Conservation (phyloP, 805 yeast genomes). For the Hanseniaspora guilliermondii region DNA sequence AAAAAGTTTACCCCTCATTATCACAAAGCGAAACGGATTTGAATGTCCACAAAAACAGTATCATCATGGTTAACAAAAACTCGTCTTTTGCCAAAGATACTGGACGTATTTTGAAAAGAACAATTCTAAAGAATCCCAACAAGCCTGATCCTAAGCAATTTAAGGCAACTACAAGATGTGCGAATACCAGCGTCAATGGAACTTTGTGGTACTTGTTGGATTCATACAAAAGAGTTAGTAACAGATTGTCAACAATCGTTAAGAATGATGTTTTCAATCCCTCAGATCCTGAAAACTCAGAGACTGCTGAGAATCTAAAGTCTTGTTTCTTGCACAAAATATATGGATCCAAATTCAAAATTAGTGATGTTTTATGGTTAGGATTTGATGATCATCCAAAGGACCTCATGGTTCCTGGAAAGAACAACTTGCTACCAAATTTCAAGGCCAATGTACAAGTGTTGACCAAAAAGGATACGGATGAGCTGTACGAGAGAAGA, state of each 20-base stretch:
- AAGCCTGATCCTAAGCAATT: not conserved
- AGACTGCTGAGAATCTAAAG: not conserved
- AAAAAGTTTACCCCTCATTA: slow-evolving; percentile 47
- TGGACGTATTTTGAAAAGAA: not conserved
- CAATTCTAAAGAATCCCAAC: not conserved
- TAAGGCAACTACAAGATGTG: not conserved
- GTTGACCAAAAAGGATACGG: not conserved
- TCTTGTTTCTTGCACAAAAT: not conserved
- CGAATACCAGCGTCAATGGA: not conserved
- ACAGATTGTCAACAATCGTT: not conserved
- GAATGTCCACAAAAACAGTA: slow-evolving; percentile 59
- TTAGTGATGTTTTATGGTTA: slow-evolving; percentile 4
- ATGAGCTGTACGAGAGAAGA: not conserved
- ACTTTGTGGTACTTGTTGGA: not conserved
- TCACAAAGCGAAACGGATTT: slow-evolving; percentile 57
- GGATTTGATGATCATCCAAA: slow-evolving; percentile 10
- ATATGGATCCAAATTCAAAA: not conserved
- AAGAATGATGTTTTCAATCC: slow-evolving; percentile 11
- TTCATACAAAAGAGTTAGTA: not conserved
- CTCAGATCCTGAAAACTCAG: not conserved
- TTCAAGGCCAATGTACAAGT: not conserved
- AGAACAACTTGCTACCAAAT: not conserved
- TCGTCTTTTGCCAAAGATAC: not conserved
- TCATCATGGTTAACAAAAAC: slow-evolving; percentile 51
- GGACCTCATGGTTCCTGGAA: not conserved